A percentile compares a stretch with the other conserved stretches of the same genome.
These are phyloP conservation scores for Diplogelasinospora grovesii DNA, from an alignment of 495 filamentous ascomycete genomes.

Conservation along the genomic window DNA sequence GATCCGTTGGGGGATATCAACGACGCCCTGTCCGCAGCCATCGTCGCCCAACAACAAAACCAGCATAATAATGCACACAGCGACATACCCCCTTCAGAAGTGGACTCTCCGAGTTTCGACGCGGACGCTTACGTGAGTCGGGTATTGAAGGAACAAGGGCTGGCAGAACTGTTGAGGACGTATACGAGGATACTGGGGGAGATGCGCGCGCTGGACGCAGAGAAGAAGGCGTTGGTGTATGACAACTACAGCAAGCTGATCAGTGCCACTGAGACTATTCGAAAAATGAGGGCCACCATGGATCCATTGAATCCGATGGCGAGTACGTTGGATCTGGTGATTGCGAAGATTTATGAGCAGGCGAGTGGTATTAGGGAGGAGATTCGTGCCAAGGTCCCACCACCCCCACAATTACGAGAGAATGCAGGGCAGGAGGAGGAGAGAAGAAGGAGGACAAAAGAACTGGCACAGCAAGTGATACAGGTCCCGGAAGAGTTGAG, in stretches of 20 bases:
- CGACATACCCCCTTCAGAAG: conserved; percentile 36
- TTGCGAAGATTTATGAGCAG: conserved; percentile 74
- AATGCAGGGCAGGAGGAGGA: too few relatives aligned
- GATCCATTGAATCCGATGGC: conserved; percentile 64
- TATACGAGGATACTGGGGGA: conserved; percentile 65
- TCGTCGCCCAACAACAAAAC: conserved; percentile 8
- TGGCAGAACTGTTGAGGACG: conserved; percentile 56
- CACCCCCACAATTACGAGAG: conserved; percentile 6
- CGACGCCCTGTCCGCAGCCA: too few relatives aligned
- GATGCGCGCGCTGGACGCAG: conserved; percentile 83
- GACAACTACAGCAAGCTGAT: conserved; percentile 98
- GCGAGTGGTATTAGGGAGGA: conserved; percentile 56
- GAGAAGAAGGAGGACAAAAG: conserved; percentile 47
- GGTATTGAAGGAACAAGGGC: conserved; percentile 55
- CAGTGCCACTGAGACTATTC: conserved; percentile 88
- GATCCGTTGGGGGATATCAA: too few relatives aligned
- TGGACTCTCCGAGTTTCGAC: conserved; percentile 53
- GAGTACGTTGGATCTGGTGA: conserved; percentile 66
- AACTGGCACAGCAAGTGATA: conserved; percentile 68
- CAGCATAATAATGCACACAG: conserved; percentile 29
- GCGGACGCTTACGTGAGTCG: conserved; percentile 53
- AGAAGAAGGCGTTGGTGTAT: conserved; percentile 94
- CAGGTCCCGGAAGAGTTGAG: conserved; percentile 53
- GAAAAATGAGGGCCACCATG: conserved; percentile 69
- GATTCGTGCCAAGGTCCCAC: conserved; percentile 38